A percentile compares a stretch with the other conserved stretches of the same genome.
Evolutionary conservation across 768 basidiomycete genomes (phyloP).

Genomic region (Russula dissimulans): DNA sequence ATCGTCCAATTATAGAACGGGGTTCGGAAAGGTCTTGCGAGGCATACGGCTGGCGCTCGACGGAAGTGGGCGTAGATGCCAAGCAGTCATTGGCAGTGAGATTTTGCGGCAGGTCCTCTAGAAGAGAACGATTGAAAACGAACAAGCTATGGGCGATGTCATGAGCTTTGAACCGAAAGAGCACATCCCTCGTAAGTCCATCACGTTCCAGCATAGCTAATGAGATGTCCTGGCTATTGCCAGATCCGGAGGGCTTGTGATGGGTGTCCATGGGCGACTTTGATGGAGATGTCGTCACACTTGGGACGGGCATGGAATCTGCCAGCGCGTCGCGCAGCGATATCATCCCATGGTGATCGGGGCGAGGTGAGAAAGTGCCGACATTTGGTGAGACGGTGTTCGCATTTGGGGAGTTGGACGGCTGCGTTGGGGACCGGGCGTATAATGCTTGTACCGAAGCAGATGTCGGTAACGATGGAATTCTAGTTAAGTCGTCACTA

Average conservation of each 20-base stretch:
- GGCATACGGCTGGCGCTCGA: conserved; percentile 3
- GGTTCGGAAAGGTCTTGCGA: not conserved
- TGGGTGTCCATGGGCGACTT: conserved; percentile 20
- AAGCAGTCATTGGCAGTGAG: conserved; percentile 35
- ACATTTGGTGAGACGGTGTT: conserved; percentile 27
- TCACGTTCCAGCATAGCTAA: conserved; percentile 50
- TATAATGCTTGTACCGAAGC: conserved; percentile 47
- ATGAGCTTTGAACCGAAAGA: conserved; percentile 53
- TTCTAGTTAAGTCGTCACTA: conserved; percentile 22
- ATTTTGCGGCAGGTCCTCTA: conserved; percentile 43
- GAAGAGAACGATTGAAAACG: conserved; percentile 44
- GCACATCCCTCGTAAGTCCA: conserved; percentile 58
- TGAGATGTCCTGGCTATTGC: conserved; percentile 25
- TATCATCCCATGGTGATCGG: conserved; percentile 2
- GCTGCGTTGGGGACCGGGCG: conserved; percentile 36
- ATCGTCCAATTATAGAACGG: conserved; percentile 22
- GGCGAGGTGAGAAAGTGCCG: conserved; percentile 24
- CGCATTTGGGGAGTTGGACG: conserved; percentile 6
- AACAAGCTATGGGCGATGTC: conserved; percentile 56
- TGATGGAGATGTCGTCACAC: not conserved
- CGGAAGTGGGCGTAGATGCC: conserved; percentile 1
- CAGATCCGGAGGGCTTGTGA: conserved; percentile 16
- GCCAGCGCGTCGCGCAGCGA: conserved; percentile 10
- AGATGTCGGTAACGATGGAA: conserved; percentile 31
- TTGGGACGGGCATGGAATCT: not conserved